A percentile compares a stretch with the other conserved stretches of the same genome.
Evolutionary conservation across 2,329 filamentous ascomycete genomes (phyloP).

Genomic region (Apiospora sp.): DNA sequence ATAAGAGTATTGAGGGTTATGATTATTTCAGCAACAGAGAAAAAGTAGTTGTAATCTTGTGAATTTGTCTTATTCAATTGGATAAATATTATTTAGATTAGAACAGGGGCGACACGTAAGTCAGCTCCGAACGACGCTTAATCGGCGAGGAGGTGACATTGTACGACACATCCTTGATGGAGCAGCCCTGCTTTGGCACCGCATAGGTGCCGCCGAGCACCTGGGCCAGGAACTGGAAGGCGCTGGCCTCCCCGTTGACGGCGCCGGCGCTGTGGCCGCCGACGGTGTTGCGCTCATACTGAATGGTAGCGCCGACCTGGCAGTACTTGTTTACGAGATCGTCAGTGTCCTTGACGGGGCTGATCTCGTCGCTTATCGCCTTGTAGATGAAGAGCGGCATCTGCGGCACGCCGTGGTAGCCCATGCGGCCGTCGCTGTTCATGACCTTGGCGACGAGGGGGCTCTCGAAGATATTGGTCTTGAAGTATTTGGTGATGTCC

Average conservation of each 20-base stretch:
- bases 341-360: slow-evolving; percentile 50
- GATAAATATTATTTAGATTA: background rate
- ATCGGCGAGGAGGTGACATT: slow-evolving; percentile 4
- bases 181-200: slow-evolving; percentile 8
- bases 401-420: slow-evolving; percentile 47
- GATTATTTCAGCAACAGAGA: background rate
- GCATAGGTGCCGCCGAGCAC: slow-evolving; percentile 17
- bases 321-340: slow-evolving; percentile 50
- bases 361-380: slow-evolving; percentile 51
- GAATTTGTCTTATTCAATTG: background rate
- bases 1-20: background rate
- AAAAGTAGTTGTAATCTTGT: background rate
- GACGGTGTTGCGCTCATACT: slow-evolving; percentile 51
- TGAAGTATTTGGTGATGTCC: slow-evolving; percentile 42
- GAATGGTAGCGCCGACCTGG: slow-evolving; percentile 47
- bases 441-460: slow-evolving; percentile 31
- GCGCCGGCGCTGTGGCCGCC: slow-evolving; percentile 49
- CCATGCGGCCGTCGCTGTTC: slow-evolving; percentile 35
- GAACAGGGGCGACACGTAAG: background rate
- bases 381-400: slow-evolving; percentile 56
- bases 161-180: background rate
- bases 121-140: slow-evolving; percentile 4
- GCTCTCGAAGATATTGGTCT: slow-evolving; percentile 29
- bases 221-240: slow-evolving; percentile 24
- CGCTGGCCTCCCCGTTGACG: slow-evolving; percentile 31